Evolutionary conservation across 805 yeast species (phyloP).

Genomic region (Nakazawaea holstii): DNA sequence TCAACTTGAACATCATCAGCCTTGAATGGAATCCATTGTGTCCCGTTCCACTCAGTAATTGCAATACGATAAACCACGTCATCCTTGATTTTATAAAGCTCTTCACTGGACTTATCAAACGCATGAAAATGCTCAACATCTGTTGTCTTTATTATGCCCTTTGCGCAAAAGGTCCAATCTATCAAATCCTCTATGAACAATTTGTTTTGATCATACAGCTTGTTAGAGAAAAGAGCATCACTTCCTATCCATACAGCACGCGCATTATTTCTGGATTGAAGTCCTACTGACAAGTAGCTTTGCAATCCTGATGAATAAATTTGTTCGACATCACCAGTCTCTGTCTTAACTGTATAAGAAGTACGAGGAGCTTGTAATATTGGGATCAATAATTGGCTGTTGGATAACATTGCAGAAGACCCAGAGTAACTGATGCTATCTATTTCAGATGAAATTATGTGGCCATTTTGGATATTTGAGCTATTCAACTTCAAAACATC

Average conservation of each 20-base stretch:
- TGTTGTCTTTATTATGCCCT: slow-evolving; percentile 53
- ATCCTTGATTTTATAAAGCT: slow-evolving; percentile 70
- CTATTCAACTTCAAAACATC: slow-evolving; percentile 19
- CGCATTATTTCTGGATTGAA: slow-evolving; percentile 77
- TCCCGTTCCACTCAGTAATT: slow-evolving; percentile 39
- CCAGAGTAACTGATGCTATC: slow-evolving; percentile 31
- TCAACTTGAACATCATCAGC: slow-evolving; percentile 72
- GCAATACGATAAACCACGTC: slow-evolving; percentile 51
- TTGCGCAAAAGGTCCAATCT: slow-evolving; percentile 72
- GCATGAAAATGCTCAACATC: slow-evolving; percentile 49
- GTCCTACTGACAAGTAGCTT: slow-evolving; percentile 66
- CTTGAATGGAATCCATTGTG: slow-evolving; percentile 66
- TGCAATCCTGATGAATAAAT: slow-evolving; percentile 82
- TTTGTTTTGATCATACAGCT: slow-evolving; percentile 26
- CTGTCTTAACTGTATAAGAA: slow-evolving; percentile 49
- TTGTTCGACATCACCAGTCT: slow-evolving; percentile 29
- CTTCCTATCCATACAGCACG: slow-evolving; percentile 83
- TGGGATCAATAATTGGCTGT: slow-evolving; percentile 68
- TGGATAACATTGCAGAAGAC: slow-evolving; percentile 64
- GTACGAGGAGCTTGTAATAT: slow-evolving; percentile 61
- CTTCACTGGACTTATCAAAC: slow-evolving; percentile 37
- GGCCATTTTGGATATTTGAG: slow-evolving; percentile 25
- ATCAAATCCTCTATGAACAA: slow-evolving; percentile 39
- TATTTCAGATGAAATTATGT: slow-evolving; percentile 15
- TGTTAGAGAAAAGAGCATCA: slow-evolving; percentile 42